Percentiles rank a stretch among this genome's conserved stretches.
phyloP scores from a whole-genome alignment of 768 basidiomycete genomes.

The Auriculariales sp. region DNA sequence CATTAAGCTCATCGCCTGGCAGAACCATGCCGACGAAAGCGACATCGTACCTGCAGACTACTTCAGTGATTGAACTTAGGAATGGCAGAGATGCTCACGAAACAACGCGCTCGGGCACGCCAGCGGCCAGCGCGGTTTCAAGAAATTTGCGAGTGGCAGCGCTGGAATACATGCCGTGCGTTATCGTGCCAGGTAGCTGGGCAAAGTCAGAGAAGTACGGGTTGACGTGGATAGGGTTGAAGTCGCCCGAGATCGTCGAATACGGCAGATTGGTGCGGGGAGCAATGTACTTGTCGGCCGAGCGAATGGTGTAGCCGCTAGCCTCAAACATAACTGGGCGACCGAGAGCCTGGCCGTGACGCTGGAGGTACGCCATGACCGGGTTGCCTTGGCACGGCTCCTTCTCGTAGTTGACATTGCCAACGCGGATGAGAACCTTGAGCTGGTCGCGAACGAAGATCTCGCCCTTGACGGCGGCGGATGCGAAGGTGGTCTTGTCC shows the following conservation, averaged over 20 bases:
- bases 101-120: slow-evolving; percentile 79
- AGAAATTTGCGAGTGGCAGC: slow-evolving; percentile 87
- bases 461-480: slow-evolving; percentile 69
- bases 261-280: slow-evolving; percentile 92
- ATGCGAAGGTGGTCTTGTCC: slow-evolving; percentile 72
- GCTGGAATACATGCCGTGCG: slow-evolving; percentile 94
- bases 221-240: slow-evolving; percentile 97
- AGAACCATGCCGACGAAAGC: slow-evolving; percentile 96
- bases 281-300: slow-evolving; percentile 52
- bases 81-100: slow-evolving; percentile 35
- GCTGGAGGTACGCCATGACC: slow-evolving; percentile 81
- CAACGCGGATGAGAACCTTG: slow-evolving; percentile 80
- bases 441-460: slow-evolving; percentile 81
- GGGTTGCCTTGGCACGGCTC: slow-evolving; percentile 89
- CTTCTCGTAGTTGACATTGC: slow-evolving; percentile 70
- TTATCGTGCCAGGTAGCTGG: slow-evolving; percentile 87
- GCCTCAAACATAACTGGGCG: slow-evolving; percentile 62
- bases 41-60: slow-evolving; percentile 60
- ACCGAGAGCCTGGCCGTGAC: slow-evolving; percentile 73
- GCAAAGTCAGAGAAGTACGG: slow-evolving; percentile 96
- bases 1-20: slow-evolving; percentile 73
- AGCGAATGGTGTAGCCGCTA: slow-evolving; percentile 77
- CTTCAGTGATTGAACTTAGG: slow-evolving; percentile 2
- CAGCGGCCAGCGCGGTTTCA: slow-evolving; percentile 88
- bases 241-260: slow-evolving; percentile 91